A percentile compares a stretch with the other conserved stretches of the same genome.
These are phyloP conservation scores for Hibiscus mutabilis DNA, from an alignment of 345 rosid genomes.

Conservation along the genomic window DNA sequence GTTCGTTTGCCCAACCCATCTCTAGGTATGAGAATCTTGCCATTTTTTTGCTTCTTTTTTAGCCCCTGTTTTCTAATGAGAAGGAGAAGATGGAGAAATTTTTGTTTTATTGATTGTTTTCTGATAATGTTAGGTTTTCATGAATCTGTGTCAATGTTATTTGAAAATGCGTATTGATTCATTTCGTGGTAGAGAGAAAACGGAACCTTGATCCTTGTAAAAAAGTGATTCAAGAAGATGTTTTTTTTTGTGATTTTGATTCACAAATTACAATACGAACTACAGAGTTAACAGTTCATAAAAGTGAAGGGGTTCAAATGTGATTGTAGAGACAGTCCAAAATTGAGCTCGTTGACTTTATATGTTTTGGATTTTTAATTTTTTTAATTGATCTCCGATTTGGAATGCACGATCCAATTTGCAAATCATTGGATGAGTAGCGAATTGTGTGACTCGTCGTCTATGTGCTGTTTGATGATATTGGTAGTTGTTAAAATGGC, in stretches of 20 bases:
- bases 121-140: too few species aligned
- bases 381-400: neutral
- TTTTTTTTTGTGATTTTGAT: too few species aligned
- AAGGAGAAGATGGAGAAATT: neutral
- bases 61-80: neutral
- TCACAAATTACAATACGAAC: too few species aligned
- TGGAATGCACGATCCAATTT: neutral
- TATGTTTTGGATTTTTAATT: neutral
- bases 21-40: neutral
- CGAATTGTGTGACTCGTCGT: neutral
- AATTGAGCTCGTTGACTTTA: neutral
- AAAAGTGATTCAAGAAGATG: too few species aligned
- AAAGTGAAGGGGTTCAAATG: too few species aligned
- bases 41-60: neutral
- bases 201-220: too few species aligned
- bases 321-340: too few species aligned
- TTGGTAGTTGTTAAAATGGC: neutral
- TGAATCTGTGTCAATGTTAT: too few species aligned
- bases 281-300: too few species aligned
- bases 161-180: too few species aligned
- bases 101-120: neutral
- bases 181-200: too few species aligned
- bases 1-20: neutral
- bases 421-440: neutral
- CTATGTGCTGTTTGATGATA: neutral